A percentile compares a stretch with the other conserved stretches of the same genome.
phyloP scores from a whole-genome alignment of 495 filamentous ascomycete species.

The Talaromyces nanjingensis region DNA sequence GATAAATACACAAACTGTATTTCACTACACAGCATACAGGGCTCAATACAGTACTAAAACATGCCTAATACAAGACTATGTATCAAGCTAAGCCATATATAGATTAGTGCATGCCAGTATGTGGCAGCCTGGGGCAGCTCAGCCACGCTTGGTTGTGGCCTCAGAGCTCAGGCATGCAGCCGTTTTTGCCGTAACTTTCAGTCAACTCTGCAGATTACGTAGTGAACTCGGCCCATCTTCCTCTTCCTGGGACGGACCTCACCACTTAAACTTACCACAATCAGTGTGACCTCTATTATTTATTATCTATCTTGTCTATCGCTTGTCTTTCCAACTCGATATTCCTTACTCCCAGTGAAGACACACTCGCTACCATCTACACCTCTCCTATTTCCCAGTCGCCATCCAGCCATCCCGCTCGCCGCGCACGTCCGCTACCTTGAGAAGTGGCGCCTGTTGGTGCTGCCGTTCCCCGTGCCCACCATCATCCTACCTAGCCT shows the following conservation, averaged over 20 bases:
- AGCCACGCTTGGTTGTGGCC: neutral
- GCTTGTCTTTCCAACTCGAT: neutral
- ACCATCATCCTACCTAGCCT: neutral
- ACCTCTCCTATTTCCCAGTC: neutral
- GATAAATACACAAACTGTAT: too few species aligned
- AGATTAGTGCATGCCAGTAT: neutral
- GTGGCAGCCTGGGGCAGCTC: neutral
- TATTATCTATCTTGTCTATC: neutral
- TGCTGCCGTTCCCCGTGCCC: neutral
- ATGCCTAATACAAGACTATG: neutral
- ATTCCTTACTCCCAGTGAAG: neutral
- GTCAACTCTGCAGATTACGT: neutral
- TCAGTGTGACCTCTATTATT: neutral
- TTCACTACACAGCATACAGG: too few species aligned
- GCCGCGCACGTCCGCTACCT: neutral
- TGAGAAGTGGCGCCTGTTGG: conserved; percentile 17
- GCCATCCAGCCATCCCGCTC: conserved; percentile 16
- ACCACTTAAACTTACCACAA: neutral
- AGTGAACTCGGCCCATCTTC: neutral
- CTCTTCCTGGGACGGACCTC: neutral
- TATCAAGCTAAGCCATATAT: neutral
- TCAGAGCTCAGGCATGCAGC: neutral
- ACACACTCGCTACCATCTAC: neutral
- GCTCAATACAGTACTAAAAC: neutral
- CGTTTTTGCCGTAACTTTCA: neutral